Base-by-base conservation (phyloP, 805 yeast genomes). In the Dipodascus geniculatus region DNA sequence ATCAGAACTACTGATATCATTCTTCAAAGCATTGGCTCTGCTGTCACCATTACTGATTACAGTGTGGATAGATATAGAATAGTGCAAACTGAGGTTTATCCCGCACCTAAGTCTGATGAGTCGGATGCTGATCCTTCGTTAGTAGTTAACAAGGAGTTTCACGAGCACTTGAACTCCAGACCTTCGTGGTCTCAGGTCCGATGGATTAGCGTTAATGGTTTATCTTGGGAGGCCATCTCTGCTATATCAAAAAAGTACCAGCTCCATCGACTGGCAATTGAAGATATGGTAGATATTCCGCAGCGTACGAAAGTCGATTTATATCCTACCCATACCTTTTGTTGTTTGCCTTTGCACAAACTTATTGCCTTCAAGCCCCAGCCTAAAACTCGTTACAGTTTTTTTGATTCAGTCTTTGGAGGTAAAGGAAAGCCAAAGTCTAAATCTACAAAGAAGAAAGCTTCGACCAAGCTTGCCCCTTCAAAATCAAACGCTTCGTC, bases 251-350 rank as follows among this genome's bases (percentile, higher is more conserved):
- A 71, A 48, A 64, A 66, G 50, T 80, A 72, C 61, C 63, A 69
- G 19, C 63, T 80, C 17, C 85, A 80, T 61, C 72, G 80, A 22
- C 65, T 80, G 50, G 78, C 83, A 0, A 68, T 80, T 49, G 85
- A 80, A 61, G 84, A 80, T 61, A 74, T 80, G 80, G 75, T 80
- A 48, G 84, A 80, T 63, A 72, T 79, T 24, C 83, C 84, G 2
- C 82, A 78, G 55, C 66, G 85, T 23, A 78, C 84, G 0, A 80
- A 80, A 57, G 71, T 73, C 48, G 84, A 80, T 57, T 65, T 73
- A 16, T 80, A 77, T 56, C 71, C 75, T 1, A 67, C 65, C 33
- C 81, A 76, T 57, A 56, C 76, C n/a, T 80, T 79, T 63, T 74
- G 78, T 51, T 78, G 80, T 23, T 59, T 80, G 48, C 84, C 85